Conservation (phyloP, 2,329 filamentous ascomycete species). For the Fusarium newnesense region DNA sequence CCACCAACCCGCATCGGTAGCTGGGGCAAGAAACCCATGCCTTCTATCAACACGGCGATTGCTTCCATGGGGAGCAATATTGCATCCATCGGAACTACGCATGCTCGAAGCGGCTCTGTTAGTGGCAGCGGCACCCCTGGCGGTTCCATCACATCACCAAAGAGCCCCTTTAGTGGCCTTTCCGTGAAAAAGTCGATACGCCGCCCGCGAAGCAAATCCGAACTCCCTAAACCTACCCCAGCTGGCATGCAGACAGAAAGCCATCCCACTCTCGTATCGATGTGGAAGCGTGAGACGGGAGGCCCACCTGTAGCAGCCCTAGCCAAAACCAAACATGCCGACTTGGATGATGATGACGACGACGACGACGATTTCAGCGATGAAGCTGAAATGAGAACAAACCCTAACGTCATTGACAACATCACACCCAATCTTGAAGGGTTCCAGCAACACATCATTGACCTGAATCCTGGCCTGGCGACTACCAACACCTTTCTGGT, state of each 20-base stretch:
- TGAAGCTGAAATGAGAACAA: constrained; percentile 70
- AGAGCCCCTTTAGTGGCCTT: constrained; percentile 58
- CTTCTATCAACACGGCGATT: constrained; percentile 69
- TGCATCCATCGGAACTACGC: constrained; percentile 66
- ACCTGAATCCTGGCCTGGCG: constrained; percentile 77
- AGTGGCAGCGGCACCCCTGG: constrained; percentile 63
- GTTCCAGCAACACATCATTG: constrained; percentile 78
- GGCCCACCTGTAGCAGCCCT: constrained; percentile 64
- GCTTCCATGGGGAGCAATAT: constrained; percentile 64
- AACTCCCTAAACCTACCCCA: constrained; percentile 55
- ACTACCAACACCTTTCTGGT: constrained; percentile 71
- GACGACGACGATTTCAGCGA: constrained; percentile 67
- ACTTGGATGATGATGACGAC: constrained; percentile 59
- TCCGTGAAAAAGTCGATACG: constrained; percentile 61
- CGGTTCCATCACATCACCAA: constrained; percentile 65
- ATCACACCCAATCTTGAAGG: constrained; percentile 79
- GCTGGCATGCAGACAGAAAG: constrained; percentile 46
- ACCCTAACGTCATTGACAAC: constrained; percentile 71
- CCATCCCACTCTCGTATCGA: constrained; percentile 58
- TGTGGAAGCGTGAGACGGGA: constrained; percentile 62
- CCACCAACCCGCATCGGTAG: constrained; percentile 63
- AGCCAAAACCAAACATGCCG: constrained; percentile 46
- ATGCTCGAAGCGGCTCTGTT: constrained; percentile 70
- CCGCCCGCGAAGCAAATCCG: constrained; percentile 67
- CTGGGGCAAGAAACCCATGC: constrained; percentile 62